Base-by-base conservation (phyloP, 805 yeast genomes). In the Metschnikowia borealis region DNA sequence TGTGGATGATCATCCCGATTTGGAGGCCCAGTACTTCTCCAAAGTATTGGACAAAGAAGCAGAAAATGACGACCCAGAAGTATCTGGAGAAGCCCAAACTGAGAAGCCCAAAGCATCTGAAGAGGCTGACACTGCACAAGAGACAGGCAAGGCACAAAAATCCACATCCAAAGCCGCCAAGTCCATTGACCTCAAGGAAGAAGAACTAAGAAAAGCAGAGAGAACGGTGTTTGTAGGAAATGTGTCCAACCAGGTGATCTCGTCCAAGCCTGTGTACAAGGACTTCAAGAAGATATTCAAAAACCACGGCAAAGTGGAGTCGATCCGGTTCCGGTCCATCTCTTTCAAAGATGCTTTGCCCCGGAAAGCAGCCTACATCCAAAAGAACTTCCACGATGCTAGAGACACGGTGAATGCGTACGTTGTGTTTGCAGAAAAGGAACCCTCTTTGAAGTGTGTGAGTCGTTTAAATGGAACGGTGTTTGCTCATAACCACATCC, bases 161-260 rank as follows among this genome's bases (percentile, higher is more conserved):
- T 20, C 45, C n/a, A 15, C 45, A 32, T n/a, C 55, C 13, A 58
- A 56, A 23, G 61, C 61, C 2, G 85, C 87, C 36, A 77, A 75
- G 55, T 67, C 71, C 3, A 60, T 83, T 42, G 85, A 85, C 67
- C 67, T 85, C 52, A 84, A 84, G 63, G 84, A 82, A 54, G 70
- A 70, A n/a, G 96, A 89, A 64, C 71, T 87, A 44, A 87, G 81
- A 58, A 87, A 88, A 66, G 95, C 96, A 5, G 89, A 86, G 56
- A 78, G 85, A 58, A 89, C 96, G 0, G 74, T 92, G 0, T 94
- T 94, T 62, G 84, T 94, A 8, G 98, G 97, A 40, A 94, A 94
- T 65, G 80, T 92, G 13, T 80, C 87, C 33, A 69, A 82, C 37
- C 62, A 71, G 0, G 89, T 84, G 7, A 80, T 90, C 55, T 77